Evolutionary conservation across 768 basidiomycete genomes (phyloP).

Genomic region (Lactifluus hygrophoroides): DNA sequence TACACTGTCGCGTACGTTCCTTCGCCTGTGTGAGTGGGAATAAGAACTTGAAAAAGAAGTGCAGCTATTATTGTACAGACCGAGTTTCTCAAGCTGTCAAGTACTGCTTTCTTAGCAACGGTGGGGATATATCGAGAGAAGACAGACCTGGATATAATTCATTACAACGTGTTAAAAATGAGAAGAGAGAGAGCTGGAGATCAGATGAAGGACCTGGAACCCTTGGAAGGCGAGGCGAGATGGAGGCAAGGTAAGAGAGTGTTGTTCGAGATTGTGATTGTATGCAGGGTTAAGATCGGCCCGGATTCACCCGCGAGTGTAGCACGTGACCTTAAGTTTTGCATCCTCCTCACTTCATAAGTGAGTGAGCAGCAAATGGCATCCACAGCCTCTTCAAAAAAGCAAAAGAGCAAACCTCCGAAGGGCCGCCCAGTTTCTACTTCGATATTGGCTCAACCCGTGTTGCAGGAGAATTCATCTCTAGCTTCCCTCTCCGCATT

Average conservation of each 20-base stretch:
- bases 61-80: slow-evolving; percentile 26
- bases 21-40: slow-evolving; percentile 51
- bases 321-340: neutral
- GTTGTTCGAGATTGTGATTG: neutral
- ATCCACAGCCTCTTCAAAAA: slow-evolving; percentile 42
- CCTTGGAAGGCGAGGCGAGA: neutral
- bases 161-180: slow-evolving; percentile 23
- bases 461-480: slow-evolving; percentile 39
- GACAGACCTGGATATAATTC: slow-evolving; percentile 52
- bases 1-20: slow-evolving; percentile 97
- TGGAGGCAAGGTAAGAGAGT: neutral
- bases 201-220: neutral
- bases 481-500: slow-evolving; percentile 45
- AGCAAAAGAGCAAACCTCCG: slow-evolving; percentile 43
- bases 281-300: neutral
- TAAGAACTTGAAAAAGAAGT: neutral
- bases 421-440: slow-evolving; percentile 45
- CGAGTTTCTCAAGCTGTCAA: slow-evolving; percentile 79
- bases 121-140: neutral
- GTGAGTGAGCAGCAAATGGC: too few relatives aligned
- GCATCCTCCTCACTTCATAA: too few relatives aligned
- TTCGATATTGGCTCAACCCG: slow-evolving; percentile 47
- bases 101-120: slow-evolving; percentile 8
- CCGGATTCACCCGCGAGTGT: neutral
- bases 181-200: neutral